Percentiles rank a stretch among this genome's conserved stretches.
Conservation (phyloP, 257 asterid species). For the Scutellaria barbata region DNA sequence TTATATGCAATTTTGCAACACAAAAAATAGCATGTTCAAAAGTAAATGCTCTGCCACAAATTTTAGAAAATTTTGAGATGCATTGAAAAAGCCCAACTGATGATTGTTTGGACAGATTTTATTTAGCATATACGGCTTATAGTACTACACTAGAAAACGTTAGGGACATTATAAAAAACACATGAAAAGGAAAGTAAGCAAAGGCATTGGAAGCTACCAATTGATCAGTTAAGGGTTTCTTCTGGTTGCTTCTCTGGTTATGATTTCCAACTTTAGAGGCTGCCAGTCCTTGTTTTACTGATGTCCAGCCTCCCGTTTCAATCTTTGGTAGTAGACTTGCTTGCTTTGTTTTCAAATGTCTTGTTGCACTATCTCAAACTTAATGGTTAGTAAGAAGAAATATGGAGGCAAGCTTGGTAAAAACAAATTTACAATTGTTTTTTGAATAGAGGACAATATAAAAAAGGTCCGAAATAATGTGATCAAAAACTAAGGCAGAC, state of each 20-base stretch:
- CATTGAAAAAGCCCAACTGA: neutral
- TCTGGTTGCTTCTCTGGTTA: slow-evolving; percentile 43
- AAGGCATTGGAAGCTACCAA: slow-evolving; percentile 49
- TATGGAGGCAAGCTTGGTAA: slow-evolving; percentile 21
- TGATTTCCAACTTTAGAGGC: slow-evolving; percentile 42
- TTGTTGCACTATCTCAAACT: slow-evolving; percentile 38
- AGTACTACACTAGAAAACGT: neutral
- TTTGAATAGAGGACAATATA: neutral
- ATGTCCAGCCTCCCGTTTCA: slow-evolving; percentile 69
- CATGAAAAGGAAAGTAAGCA: slow-evolving; percentile 30
- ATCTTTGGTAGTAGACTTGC: slow-evolving; percentile 45
- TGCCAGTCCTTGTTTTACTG: slow-evolving; percentile 59
- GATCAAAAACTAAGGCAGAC: neutral
- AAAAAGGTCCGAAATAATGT: neutral
- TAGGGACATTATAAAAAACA: slow-evolving; percentile 16
- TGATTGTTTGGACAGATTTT: slow-evolving; percentile 16
- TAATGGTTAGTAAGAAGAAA: slow-evolving; percentile 12
- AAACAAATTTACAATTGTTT: neutral
- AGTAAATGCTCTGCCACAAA: slow-evolving; percentile 9
- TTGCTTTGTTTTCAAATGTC: slow-evolving; percentile 43
- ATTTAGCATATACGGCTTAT: slow-evolving; percentile 1
- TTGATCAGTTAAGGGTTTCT: slow-evolving; percentile 43
- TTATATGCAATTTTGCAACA: slow-evolving; percentile 21
- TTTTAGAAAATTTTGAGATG: neutral
- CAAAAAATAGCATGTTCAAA: neutral